Conservation (phyloP, 371 early-diverging fungal genomes). For the Syncephalastrum racemosum region DNA sequence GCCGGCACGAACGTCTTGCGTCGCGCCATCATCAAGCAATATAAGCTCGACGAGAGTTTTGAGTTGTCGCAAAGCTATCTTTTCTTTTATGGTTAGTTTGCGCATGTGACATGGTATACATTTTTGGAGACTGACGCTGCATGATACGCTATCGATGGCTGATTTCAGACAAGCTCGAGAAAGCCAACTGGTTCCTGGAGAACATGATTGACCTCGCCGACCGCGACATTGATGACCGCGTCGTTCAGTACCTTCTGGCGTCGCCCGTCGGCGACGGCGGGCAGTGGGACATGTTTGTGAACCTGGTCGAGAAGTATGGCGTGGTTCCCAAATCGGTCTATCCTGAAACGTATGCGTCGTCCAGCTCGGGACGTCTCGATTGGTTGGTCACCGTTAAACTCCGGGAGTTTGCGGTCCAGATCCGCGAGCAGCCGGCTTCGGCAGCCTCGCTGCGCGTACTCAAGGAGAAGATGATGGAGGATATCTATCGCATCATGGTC, state of each 20-base stretch:
- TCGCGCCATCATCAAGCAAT: slow-evolving; percentile 38
- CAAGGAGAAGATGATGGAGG: slow-evolving; percentile 66
- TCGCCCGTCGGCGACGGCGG: slow-evolving; percentile 65
- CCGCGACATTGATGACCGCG: slow-evolving; percentile 65
- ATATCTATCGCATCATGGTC: slow-evolving; percentile 71
- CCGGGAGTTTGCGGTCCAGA: slow-evolving; percentile 67
- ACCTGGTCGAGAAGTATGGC: slow-evolving; percentile 61
- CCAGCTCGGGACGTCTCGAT: slow-evolving; percentile 61
- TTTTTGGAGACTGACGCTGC: neutral
- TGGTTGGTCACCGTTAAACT: slow-evolving; percentile 65
- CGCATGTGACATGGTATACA: neutral
- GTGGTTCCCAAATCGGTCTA: slow-evolving; percentile 66
- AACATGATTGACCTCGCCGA: slow-evolving; percentile 71
- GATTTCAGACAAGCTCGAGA: slow-evolving; percentile 66
- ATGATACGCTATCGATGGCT: neutral
- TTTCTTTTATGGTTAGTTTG: slow-evolving; percentile 74
- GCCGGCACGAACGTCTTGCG: slow-evolving; percentile 59
- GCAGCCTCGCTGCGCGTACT: slow-evolving; percentile 33
- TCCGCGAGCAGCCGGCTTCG: slow-evolving; percentile 56
- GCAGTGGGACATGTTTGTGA: slow-evolving; percentile 84
- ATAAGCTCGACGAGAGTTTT: slow-evolving; percentile 72
- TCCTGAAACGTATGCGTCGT: slow-evolving; percentile 72
- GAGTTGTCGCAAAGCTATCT: slow-evolving; percentile 79
- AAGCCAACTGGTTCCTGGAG: slow-evolving; percentile 82
- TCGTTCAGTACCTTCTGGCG: slow-evolving; percentile 70